phyloP scores from a whole-genome alignment of 805 yeast species.

The Metschnikowia arizonensis region DNA sequence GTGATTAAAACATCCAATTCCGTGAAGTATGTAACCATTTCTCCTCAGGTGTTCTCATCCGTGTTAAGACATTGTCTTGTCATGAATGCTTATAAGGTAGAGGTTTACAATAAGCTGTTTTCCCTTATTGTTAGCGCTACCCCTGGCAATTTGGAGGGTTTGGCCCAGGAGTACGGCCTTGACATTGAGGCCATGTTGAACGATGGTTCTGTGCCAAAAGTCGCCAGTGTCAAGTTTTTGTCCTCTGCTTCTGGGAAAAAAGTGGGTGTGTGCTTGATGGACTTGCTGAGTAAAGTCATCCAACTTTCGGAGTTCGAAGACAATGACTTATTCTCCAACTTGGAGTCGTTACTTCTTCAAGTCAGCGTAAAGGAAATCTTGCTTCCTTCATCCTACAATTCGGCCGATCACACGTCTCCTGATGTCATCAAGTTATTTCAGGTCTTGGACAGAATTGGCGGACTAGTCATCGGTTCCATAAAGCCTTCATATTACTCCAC shows the following conservation, averaged over 20 bases:
- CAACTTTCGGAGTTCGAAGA: conserved; percentile 80
- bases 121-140: conserved; percentile 59
- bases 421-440: conserved; percentile 64
- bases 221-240: conserved; percentile 36
- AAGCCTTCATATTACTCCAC: conserved; percentile 54
- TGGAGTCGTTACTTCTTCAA: conserved; percentile 84
- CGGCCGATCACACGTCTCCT: conserved; percentile 36
- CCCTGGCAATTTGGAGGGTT: conserved; percentile 79
- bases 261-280: conserved; percentile 78
- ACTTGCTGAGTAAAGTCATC: conserved; percentile 60
- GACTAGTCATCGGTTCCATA: conserved; percentile 61
- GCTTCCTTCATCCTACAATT: conserved; percentile 44
- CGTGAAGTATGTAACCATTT: conserved; percentile 65
- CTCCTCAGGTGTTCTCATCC: conserved; percentile 66
- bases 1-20: conserved; percentile 62
- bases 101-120: conserved; percentile 72
- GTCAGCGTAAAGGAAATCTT: conserved; percentile 84
- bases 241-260: conserved; percentile 40
- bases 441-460: conserved; percentile 70
- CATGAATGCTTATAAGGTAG: conserved; percentile 71
- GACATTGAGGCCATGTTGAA: conserved; percentile 60
- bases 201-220: conserved; percentile 39
- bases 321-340: conserved; percentile 79
- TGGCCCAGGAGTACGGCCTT: conserved; percentile 34
- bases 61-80: conserved; percentile 65